Evolutionary conservation across 805 yeast species (phyloP), one percentile per base, ranked within the genome.

Genomic region (Monosporozyma yasuniensis): DNA sequence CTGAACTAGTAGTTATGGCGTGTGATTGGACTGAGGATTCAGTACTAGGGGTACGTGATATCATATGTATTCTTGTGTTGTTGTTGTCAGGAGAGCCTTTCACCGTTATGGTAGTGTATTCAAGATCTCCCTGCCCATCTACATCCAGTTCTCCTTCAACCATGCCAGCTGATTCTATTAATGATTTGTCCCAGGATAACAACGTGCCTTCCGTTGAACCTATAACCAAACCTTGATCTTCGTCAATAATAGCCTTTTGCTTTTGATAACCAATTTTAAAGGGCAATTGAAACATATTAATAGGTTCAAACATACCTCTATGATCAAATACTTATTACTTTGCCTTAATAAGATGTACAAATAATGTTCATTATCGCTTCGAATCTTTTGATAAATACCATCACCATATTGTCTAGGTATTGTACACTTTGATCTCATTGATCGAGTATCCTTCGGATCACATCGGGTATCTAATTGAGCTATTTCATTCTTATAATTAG

Each of bases 361-460:
- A 47, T 63, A 72, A 37, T 64, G 65, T 4, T 69, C 72, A 55
- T 70, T 72, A 1, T 55, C 57, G 19, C 73, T 66, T 25, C 56
- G 63, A 6, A 73, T 18, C 0, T 72, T 38, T 52, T 72, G 76
- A 57, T 61, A 16, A 61, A 57, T 3, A 70, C 77, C 54, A 50
- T 61, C 3, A 63, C 72, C 43, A 28, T n/a, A n/a, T 9, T 6
- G 28, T 19, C n/a, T 21, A 12, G 21, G 19, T 3, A 18, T 16
- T 5, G 22, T 19, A 21, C 9, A 18, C 8, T 11, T 35, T 16
- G 39, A 35, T 16, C 12, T 19, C 18, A 25, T 19, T 27, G 19
- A 14, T 9, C 39, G 8, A 11, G 14, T 8, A 22, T 38, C 35
- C 8, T 30, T 19, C 4, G 39, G 10, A 21, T 18, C 18, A 8